Conservation (phyloP, 306 rosid genomes). For the Potentilla sterilis region DNA sequence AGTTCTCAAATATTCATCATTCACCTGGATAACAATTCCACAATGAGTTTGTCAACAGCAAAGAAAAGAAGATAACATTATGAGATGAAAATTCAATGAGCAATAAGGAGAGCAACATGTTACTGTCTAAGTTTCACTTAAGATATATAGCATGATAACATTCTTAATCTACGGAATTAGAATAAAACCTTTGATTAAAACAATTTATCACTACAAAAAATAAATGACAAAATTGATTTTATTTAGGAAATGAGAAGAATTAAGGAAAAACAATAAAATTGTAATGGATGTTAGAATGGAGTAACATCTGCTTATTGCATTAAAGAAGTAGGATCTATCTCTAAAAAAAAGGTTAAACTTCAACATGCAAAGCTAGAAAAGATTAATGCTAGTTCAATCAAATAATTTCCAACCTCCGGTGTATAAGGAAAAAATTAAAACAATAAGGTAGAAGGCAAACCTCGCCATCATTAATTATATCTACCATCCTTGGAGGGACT, state of each 20-base stretch:
- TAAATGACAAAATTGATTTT: not conserved
- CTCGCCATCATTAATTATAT: slow-evolving; percentile 89
- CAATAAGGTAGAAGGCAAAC: slow-evolving; percentile 33
- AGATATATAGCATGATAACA: not conserved
- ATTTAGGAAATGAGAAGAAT: not conserved
- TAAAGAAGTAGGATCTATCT: not conserved
- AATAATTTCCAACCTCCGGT: not conserved
- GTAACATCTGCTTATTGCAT: not conserved
- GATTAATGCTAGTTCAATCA: not conserved
- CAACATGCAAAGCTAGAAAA: not conserved
- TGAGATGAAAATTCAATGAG: not conserved
- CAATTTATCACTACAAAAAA: not conserved
- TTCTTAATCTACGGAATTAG: not conserved
- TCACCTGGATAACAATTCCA: slow-evolving; percentile 60
- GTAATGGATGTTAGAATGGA: too few relatives aligned
- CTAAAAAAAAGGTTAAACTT: not conserved
- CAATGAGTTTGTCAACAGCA: slow-evolving; percentile 21
- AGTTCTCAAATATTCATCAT: slow-evolving; percentile 91
- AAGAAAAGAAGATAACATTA: slow-evolving; percentile 20
- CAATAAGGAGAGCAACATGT: slow-evolving; percentile 11
- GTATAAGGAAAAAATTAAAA: not conserved
- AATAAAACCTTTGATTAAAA: not conserved
- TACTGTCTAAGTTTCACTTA: slow-evolving; percentile 9
- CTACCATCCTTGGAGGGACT: slow-evolving; percentile 97
- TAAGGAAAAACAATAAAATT: not conserved